Conservation (phyloP, 805 yeast species). For the Starmerella bacillaris region DNA sequence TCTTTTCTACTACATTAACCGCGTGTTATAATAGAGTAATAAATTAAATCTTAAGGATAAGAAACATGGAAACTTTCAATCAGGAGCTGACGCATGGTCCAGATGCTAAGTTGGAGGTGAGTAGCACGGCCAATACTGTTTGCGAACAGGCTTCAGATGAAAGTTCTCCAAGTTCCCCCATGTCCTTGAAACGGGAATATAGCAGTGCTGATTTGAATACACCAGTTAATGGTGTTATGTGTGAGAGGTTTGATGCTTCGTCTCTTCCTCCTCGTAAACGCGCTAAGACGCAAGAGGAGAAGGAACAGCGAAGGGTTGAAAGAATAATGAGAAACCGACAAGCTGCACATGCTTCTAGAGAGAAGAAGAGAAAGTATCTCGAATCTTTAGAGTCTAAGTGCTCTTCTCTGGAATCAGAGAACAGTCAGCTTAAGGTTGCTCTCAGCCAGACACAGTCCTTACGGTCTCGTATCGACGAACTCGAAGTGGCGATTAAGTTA, state of each 20-base stretch:
- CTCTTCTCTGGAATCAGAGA: constrained; percentile 17
- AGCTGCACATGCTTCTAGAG: constrained; percentile 96
- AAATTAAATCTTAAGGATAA: not conserved
- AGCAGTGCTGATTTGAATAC: not conserved
- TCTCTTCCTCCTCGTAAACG: constrained; percentile 85
- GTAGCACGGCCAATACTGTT: constrained; percentile 5
- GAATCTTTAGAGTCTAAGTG: constrained; percentile 56
- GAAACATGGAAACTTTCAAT: constrained; percentile 11
- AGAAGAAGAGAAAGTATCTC: constrained; percentile 83
- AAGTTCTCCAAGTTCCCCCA: constrained; percentile 8
- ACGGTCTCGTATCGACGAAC: constrained; percentile 14
- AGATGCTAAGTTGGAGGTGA: constrained; percentile 16
- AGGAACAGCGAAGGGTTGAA: constrained; percentile 89
- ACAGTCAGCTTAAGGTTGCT: constrained; percentile 15
- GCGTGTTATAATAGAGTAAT: not conserved
- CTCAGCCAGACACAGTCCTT: constrained; percentile 6
- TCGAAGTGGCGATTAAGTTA: constrained; percentile 14
- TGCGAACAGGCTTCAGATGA: constrained; percentile 12
- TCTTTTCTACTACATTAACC: not conserved
- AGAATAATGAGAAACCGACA: constrained; percentile 82
- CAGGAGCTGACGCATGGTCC: constrained; percentile 11
- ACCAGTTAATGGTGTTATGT: not conserved
- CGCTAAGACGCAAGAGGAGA: constrained; percentile 90
- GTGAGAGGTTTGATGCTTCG: not conserved
- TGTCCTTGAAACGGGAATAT: not conserved